Evolutionary conservation across 768 basidiomycete species (phyloP).

Genomic region (Leccinum sublutescens): DNA sequence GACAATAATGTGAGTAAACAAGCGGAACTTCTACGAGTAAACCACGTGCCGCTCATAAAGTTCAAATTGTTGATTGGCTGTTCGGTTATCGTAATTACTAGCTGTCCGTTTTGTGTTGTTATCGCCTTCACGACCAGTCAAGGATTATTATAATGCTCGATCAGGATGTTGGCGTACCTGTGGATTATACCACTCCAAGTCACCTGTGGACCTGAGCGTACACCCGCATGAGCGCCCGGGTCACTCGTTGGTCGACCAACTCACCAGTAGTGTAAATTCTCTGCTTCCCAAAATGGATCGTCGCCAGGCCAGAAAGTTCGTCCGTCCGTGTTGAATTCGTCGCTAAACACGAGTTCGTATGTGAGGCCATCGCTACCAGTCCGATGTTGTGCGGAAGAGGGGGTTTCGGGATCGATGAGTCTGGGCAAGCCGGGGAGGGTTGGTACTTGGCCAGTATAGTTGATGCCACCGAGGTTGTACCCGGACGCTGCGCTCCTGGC

Average conservation of each 20-base stretch:
- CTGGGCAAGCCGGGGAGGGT: slow-evolving; percentile 60
- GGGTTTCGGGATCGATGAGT: slow-evolving; percentile 80
- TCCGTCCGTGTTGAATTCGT: slow-evolving; percentile 76
- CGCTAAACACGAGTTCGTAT: slow-evolving; percentile 85
- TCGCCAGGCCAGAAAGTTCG: slow-evolving; percentile 78
- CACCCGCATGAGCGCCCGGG: slow-evolving; percentile 7
- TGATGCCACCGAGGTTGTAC: slow-evolving; percentile 84
- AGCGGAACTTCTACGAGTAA: not conserved
- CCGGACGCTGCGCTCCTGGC: slow-evolving; percentile 37
- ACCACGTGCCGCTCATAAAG: slow-evolving; percentile 68
- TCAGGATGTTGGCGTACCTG: slow-evolving; percentile 39
- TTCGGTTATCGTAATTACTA: slow-evolving; percentile 80
- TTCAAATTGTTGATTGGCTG: slow-evolving; percentile 73
- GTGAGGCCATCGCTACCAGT: slow-evolving; percentile 72
- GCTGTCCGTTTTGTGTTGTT: slow-evolving; percentile 72
- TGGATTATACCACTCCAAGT: slow-evolving; percentile 85
- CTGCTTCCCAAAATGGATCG: slow-evolving; percentile 85
- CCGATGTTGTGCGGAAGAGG: slow-evolving; percentile 50
- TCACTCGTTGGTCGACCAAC: slow-evolving; percentile 5
- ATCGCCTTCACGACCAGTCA: slow-evolving; percentile 42
- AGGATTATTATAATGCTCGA: not conserved
- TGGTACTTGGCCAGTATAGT: slow-evolving; percentile 86
- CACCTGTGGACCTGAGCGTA: slow-evolving; percentile 54
- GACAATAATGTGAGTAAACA: slow-evolving; percentile 7
- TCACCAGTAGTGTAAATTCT: slow-evolving; percentile 80